Conservation (phyloP, 768 basidiomycete species). For the Amylocystis lapponica region DNA sequence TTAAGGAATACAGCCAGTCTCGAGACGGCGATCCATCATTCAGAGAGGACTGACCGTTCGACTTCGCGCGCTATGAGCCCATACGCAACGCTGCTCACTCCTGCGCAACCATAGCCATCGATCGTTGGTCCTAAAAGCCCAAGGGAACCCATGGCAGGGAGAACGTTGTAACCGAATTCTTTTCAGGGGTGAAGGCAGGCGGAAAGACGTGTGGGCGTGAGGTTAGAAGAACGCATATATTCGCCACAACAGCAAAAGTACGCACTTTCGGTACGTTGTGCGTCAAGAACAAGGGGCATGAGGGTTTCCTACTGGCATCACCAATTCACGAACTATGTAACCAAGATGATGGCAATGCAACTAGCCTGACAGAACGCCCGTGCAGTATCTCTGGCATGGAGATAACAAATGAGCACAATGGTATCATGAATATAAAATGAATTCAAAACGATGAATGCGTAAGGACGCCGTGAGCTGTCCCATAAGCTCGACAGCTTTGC, state of each 20-base stretch:
- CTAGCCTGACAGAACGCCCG: constrained; percentile 73
- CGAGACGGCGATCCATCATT: no score
- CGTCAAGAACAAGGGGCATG: constrained; percentile 81
- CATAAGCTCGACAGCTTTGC: no score
- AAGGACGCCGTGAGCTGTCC: no score
- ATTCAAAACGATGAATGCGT: no score
- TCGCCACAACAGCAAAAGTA: background rate
- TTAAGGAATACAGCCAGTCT: background rate
- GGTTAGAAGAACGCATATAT: background rate
- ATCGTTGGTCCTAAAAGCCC: constrained; percentile 93
- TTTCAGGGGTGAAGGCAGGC: background rate
- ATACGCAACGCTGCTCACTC: constrained; percentile 86
- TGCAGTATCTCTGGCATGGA: constrained; percentile 73
- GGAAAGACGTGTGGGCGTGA: background rate
- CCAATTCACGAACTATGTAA: background rate
- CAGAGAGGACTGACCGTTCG: constrained; percentile 57
- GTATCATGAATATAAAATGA: no score
- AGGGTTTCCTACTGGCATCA: constrained; percentile 58
- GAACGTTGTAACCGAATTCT: constrained; percentile 74
- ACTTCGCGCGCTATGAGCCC: constrained; percentile 92
- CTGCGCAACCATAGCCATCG: constrained; percentile 90
- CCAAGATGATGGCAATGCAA: constrained; percentile 1
- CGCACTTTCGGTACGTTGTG: constrained; percentile 82
- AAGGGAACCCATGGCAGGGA: constrained; percentile 89
- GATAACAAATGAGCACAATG: no score